Percentiles rank a stretch among this genome's conserved stretches.
Conservation (phyloP, 192 early-diverging fungal genomes). For the Podila clonocystis region DNA sequence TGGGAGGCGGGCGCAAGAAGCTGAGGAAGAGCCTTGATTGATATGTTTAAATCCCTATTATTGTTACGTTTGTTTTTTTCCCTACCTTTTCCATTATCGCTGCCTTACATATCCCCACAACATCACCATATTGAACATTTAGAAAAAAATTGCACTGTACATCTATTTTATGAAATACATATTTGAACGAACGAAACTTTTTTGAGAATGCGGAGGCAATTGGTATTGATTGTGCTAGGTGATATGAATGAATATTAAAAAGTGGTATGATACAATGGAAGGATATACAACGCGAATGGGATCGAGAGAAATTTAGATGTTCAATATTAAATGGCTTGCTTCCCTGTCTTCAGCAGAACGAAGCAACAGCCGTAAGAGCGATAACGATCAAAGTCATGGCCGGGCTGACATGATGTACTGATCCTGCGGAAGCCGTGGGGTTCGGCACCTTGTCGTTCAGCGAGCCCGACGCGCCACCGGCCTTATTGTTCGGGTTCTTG, state of each 20-base stretch:
- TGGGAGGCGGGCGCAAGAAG: slow-evolving; percentile 50
- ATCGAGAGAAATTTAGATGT: not conserved
- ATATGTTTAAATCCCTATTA: not conserved
- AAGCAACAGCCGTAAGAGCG: not conserved
- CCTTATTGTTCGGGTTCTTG: not conserved
- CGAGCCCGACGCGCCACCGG: not conserved
- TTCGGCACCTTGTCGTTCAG: not conserved
- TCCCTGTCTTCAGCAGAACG: slow-evolving; percentile 3
- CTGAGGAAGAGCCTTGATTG: slow-evolving; percentile 32
- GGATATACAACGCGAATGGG: not conserved
- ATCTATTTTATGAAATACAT: no score
- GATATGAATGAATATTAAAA: no score
- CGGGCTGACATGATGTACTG: not conserved
- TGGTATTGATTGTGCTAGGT: no score
- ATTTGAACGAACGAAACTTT: no score
- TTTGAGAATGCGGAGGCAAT: no score
- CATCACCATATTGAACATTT: no score
- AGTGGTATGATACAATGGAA: no score
- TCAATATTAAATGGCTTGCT: not conserved
- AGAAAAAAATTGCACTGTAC: no score
- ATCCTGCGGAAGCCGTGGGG: not conserved
- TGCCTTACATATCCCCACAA: not conserved
- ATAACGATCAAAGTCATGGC: slow-evolving; percentile 2
- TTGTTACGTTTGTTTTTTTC: not conserved
- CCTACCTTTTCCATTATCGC: not conserved